Evolutionary conservation across 1,284 basidiomycete species (phyloP), one percentile per base, ranked within the genome.

Genomic region (Cerrena zonata): DNA sequence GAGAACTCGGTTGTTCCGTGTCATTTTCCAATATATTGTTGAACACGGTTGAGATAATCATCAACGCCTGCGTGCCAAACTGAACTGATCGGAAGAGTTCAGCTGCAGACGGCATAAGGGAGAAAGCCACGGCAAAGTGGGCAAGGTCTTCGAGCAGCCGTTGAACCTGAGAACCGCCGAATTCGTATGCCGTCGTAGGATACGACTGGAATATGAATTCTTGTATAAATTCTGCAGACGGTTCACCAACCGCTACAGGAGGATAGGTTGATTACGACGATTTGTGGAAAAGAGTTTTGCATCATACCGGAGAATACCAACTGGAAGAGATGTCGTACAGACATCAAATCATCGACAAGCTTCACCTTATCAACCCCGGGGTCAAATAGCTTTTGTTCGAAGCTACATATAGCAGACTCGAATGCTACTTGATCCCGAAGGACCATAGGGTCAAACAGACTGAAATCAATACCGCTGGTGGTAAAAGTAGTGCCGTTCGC

Each of bases 301-400:
- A n/a, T n/a, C 57, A 11, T n/a, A 59, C 59, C 49, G 2, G 51
- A 50, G 2, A 55, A 34, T 0, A 53, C 19, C 22, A 56, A 61
- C 19, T 54, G 55, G n/a, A 61, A 48, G 2, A 59, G 38, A 15
- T 48, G 37, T 0, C 40, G 47, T 1, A 40, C 12, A 0, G 10
- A 12, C 10, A 41, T 25, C 0, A 61, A 11, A 19, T 48, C 45
- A 12, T 10, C 13, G 23, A 53, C 13, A 0, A 56, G 2, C 2
- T 37, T 34, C 5, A 49, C 36, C 13, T 37, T 15, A 15, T 49
- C 47, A 18, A 47, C 34, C 12, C 19, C 34, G 26, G 49, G 38
- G 44, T 49, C 45, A 21, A 47, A 45, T 21, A 58, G 27, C 22
- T 47, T 26, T 19, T 27, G 34, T 34, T 58, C 55, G 34, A 60